These are phyloP conservation scores for Hortaea sp. DNA, from an alignment of 2,329 filamentous ascomycete species.

Conservation along the genomic window DNA sequence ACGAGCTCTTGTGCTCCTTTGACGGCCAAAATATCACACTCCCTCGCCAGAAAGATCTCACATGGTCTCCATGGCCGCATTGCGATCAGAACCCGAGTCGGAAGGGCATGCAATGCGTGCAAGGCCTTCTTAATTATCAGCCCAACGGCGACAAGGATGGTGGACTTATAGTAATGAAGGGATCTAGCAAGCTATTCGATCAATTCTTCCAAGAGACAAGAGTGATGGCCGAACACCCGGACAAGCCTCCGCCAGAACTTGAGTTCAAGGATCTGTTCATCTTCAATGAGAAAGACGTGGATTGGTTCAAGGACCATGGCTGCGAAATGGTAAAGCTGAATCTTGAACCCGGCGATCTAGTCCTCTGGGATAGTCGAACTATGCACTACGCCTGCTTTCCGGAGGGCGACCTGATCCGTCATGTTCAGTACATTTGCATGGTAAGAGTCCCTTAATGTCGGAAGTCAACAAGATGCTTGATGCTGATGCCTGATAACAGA, in stretches of 20 bases:
- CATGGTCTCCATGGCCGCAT: constrained; percentile 38
- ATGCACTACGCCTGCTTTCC: too few species aligned
- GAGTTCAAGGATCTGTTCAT: neutral
- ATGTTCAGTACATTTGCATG: too few species aligned
- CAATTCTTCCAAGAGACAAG: constrained; percentile 23
- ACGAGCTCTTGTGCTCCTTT: constrained; percentile 41
- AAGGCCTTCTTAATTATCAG: constrained; percentile 41
- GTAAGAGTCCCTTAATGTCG: too few species aligned
- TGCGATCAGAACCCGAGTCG: constrained; percentile 36
- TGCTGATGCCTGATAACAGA: too few species aligned
- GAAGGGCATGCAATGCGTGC: constrained; percentile 41
- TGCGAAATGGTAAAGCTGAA: neutral
- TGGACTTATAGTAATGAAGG: constrained; percentile 28
- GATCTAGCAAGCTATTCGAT: constrained; percentile 22
- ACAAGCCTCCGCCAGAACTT: too few species aligned
- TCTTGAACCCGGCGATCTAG: neutral
- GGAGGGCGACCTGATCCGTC: too few species aligned
- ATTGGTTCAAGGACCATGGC: neutral
- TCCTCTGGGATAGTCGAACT: neutral
- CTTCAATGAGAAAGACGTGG: neutral
- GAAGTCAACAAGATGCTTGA: too few species aligned
- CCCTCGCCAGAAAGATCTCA: constrained; percentile 29
- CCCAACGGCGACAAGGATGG: constrained; percentile 29
- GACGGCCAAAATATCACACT: constrained; percentile 39
- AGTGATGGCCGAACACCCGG: too few species aligned